Base-by-base conservation (phyloP, 176 grass and related monocot species). In the Aegilops speltoides region DNA sequence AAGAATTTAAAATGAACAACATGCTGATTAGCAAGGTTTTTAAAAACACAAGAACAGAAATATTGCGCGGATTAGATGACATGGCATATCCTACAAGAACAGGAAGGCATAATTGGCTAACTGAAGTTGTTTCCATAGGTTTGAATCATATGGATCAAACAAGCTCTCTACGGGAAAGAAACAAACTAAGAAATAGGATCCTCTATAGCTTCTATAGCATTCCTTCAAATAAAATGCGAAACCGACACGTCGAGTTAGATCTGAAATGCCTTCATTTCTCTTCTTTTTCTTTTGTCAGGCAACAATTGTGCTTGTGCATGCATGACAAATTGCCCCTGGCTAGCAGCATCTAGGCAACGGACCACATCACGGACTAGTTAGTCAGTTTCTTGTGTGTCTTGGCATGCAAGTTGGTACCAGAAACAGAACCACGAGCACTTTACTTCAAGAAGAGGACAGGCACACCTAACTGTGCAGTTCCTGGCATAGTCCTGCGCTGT, bases 371-470 rank as follows among this genome's bases (percentile, higher is more conserved):
- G 48, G 62, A 36, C 37, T 46, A 68, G 69, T 77, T 56, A 48
- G 28, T 56, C 73, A 77, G 73, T 81, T 86, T 68, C 60, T 45
- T 66, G 29, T 32, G 37, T 46, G 41, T 57, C 46, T 66, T 61
- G 48, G 64, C 19, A 73, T 54, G 34, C 46, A 66, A 78, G 71
- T 77, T 82, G 69, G 78, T 82, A 50, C 50, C 50, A 54, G 50
- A 70, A 70, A 77, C 72, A 75, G 40, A 89, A 82, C 43, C 31
- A 22, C 34, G 70, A 62, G 20, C 62, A 86, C 50, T 77, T 68
- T 60, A 81, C 36, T 59, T 29, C 36, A 60, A 16, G 61, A 14
- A 60, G 34, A 46, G 48, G 71, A 64, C n/a, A 36, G 10, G 17
- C 72, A 82, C 31, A 78, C 31, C 71, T 40, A 86, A 61, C 56